Evolutionary conservation across 345 rosid species (phyloP).

Genomic region (Xanthoceras sorbifolium): DNA sequence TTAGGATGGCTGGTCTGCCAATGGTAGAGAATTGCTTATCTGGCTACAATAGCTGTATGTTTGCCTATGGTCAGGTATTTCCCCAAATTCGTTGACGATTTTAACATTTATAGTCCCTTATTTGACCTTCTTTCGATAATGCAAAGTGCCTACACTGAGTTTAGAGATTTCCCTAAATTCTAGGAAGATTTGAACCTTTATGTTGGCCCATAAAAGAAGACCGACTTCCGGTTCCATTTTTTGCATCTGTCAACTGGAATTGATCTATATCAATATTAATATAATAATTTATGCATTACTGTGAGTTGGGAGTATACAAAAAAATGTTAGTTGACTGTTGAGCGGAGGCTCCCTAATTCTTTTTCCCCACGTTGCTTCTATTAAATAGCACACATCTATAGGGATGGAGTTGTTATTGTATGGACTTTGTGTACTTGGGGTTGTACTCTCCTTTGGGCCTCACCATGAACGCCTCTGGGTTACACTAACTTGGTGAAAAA

Average conservation of each 20-base stretch:
- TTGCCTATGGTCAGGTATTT: slow-evolving; percentile 97
- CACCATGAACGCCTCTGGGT: background rate
- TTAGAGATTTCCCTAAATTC: background rate
- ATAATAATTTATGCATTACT: background rate
- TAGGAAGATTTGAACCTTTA: background rate
- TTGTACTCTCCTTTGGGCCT: background rate
- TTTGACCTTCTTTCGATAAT: background rate
- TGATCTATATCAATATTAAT: background rate
- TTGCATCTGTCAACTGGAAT: background rate
- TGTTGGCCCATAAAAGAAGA: background rate
- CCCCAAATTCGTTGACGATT: background rate
- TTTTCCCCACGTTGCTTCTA: background rate
- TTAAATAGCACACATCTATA: background rate
- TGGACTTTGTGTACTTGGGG: background rate
- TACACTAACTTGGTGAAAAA: background rate
- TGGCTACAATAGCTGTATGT: slow-evolving; percentile 96
- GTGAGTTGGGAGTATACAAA: background rate
- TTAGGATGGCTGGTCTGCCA: slow-evolving; percentile 83
- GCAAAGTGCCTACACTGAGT: background rate
- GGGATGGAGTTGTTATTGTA: background rate
- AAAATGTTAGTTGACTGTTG: background rate
- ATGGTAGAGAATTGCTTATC: slow-evolving; percentile 98
- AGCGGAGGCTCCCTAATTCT: background rate
- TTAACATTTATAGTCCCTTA: background rate
- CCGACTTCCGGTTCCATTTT: background rate